Conservation (phyloP, 345 rosid species). For the Eucalyptus lansdowneana region DNA sequence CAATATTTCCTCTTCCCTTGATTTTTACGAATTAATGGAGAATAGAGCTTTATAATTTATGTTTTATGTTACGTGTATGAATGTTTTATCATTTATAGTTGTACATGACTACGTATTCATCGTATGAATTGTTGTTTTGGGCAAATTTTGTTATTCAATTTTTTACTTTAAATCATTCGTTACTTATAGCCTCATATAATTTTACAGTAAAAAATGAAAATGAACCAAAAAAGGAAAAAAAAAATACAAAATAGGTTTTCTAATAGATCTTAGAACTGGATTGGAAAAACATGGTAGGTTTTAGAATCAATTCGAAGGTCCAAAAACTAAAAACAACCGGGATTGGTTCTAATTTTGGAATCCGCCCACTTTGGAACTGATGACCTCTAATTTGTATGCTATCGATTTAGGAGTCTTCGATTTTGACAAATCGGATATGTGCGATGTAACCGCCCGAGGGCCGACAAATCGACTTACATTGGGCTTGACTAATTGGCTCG, state of each 20-base stretch:
- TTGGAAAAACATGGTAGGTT: no score
- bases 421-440: neutral
- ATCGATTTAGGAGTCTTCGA: rapidly evolving
- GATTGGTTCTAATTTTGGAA: rapidly evolving
- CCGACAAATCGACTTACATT: neutral
- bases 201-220: rapidly evolving
- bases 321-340: no score
- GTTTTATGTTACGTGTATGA: rapidly evolving
- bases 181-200: no score
- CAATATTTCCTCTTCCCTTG: no score
- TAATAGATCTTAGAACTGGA: rapidly evolving
- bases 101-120: rapidly evolving
- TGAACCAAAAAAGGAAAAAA: no score
- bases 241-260: rapidly evolving
- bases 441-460: neutral
- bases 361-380: rapidly evolving
- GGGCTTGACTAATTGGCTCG: neutral
- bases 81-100: no score
- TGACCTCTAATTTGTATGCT: no score
- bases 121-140: rapidly evolving
- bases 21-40: no score
- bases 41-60: rapidly evolving
- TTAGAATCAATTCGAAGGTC: rapidly evolving
- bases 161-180: no score
- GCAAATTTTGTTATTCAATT: no score